Base-by-base conservation (phyloP, 2,329 filamentous ascomycete genomes). In the Neobulgaria alba region DNA sequence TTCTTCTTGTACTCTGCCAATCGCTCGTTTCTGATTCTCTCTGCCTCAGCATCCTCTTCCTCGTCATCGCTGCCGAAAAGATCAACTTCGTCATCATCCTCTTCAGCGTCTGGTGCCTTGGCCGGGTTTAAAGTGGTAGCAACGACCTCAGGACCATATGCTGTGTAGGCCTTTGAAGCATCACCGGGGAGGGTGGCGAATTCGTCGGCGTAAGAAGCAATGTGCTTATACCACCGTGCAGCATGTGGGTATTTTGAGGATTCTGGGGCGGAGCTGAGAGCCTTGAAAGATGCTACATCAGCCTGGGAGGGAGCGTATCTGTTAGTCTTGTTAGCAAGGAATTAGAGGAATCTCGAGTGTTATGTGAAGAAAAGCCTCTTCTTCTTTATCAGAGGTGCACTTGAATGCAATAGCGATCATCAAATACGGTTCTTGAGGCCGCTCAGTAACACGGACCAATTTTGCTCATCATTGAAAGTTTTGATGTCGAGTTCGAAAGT, bases 151-250 rank as follows among this genome's bases (percentile, higher is more conserved):
- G 92, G 92, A 61, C 92, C 92, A 72, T 96, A 96, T 64, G 82
- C 77, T 59, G 85, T 89, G 74, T 82, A 85, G 55, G 82, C 74
- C 75, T 92, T 88, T 66, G 84, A 83, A 57, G 89, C 78, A 71
- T 96, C 90, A 67, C 92, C 92, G 45, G 87, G 77, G 38, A 98
- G 85, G 52, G 80, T 84, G 60, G 83, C 74, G 73, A 96, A 96
- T 68, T 96, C 90, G 56, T 83, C 75, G 76, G 93, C 82, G 73
- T 85, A 95, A 58, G 85, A 84, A 66, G 85, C 79, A 63, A 95
- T 86, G 79, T 98, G 90, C 79, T 93, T 95, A 81, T 95, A 95
- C 92, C 92, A 98, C 68, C 92, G 84, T 63, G 86, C 87, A 62
- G 84, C 88, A 72, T 95, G 75, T 61, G 90, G 88, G 80, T 84